Evolutionary conservation across 1,139 yeast species (phyloP), one percentile per base, ranked within the genome.

Genomic region (Zygosaccharomyces sapae): DNA sequence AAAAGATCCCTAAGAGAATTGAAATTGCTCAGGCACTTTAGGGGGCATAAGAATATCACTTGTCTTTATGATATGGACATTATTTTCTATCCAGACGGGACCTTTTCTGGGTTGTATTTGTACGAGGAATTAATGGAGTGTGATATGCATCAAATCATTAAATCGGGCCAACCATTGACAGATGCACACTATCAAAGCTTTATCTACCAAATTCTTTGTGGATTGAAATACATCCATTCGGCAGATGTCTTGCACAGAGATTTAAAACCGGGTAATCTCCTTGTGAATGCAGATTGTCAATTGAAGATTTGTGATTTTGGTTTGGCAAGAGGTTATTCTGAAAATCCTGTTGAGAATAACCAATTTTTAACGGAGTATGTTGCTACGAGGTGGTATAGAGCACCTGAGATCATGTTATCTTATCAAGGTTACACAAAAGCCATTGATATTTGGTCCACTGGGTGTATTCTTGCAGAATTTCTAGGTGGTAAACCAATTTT

Each of bases 81-180:
- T 49, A 88, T 90, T 36, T 61, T 63, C 41, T 53, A 56, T 42
- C 53, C 59, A 9, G 60, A 58, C 41, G 82, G 83, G 39, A 81
- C 80, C 52, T 90, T 90, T 72, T 89, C 90, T 67, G 98, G 95
- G 61, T 78, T 92, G 10, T 92, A 92, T 57, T 73, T 92, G 5
- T 92, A 92, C 62, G 97, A 92, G 67, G 97, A 90, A 67, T 72
- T 89, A 56, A 89, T 92, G 97, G 98, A 92, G 67, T 92, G 97
- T 69, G 98, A 92, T 66, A 83, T 92, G 87, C 97, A 90, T 65
- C 97, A 92, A 66, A 92, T 92, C 61, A 92, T 92, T 51, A 76
- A 95, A 57, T 87, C 96, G 3, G 89, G 90, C 25, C 98, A 92
- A 68, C 89, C 96, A 0, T 74, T 92, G 58, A 89, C 97, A 0